A percentile compares a stretch with the other conserved stretches of the same genome.
Evolutionary conservation across 768 basidiomycete genomes (phyloP).

Genomic region (Kwoniella bestiolae): DNA sequence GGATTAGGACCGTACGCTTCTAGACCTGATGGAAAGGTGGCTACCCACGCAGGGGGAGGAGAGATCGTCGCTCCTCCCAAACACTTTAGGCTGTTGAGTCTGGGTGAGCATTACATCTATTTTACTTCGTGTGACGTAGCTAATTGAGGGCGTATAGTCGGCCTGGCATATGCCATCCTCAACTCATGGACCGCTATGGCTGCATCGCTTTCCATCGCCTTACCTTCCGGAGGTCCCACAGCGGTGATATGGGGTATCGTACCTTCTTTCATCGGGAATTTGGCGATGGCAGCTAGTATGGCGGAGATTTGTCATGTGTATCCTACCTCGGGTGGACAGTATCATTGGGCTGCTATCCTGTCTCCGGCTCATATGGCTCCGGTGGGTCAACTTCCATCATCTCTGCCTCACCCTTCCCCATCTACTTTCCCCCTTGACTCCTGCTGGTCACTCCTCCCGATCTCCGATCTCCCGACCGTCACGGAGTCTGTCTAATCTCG

Average conservation of each 20-base stretch:
- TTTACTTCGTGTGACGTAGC: too few species aligned
- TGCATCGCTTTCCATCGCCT: slow-evolving; percentile 38
- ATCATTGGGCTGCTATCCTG: slow-evolving; percentile 48
- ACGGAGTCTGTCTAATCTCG: too few species aligned
- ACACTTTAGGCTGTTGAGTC: slow-evolving; percentile 31
- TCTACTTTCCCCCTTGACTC: too few species aligned
- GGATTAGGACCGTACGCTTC: slow-evolving; percentile 24
- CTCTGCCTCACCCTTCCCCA: too few species aligned
- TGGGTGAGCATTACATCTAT: too few species aligned
- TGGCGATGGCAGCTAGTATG: slow-evolving; percentile 46
- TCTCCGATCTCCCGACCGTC: not conserved
- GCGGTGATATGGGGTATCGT: slow-evolving; percentile 50
- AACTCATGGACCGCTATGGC: slow-evolving; percentile 52
- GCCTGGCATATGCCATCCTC: slow-evolving; percentile 45
- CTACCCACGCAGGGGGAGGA: not conserved
- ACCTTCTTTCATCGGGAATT: slow-evolving; percentile 41
- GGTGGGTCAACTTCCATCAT: slow-evolving; percentile 20
- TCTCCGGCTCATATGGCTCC: slow-evolving; percentile 40
- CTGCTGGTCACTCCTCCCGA: not conserved
- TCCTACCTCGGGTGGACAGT: slow-evolving; percentile 45
- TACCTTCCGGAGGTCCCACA: slow-evolving; percentile 47
- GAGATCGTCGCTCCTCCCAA: slow-evolving; percentile 5
- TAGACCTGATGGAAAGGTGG: slow-evolving; percentile 5
- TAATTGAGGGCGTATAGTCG: too few species aligned
- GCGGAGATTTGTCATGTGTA: slow-evolving; percentile 44